These are phyloP conservation scores for Botrytis deweyae DNA, from an alignment of 2,329 filamentous ascomycete species.

Conservation along the genomic window DNA sequence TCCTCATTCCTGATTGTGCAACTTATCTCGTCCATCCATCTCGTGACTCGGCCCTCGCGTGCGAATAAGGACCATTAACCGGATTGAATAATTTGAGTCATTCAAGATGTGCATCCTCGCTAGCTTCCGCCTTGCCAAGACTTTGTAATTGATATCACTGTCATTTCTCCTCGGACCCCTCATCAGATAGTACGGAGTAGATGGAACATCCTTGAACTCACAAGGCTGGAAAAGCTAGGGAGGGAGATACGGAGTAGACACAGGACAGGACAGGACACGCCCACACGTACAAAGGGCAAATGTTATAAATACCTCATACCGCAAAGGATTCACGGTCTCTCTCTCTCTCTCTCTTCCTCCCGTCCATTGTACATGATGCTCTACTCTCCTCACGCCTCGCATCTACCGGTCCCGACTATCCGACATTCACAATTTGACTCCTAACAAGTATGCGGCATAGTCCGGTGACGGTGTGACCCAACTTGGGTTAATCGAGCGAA, in stretches of 20 bases:
- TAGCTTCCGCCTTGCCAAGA: slow-evolving; percentile 10
- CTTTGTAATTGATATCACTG: background rate
- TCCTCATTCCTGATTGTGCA: too few species aligned
- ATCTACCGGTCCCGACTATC: background rate
- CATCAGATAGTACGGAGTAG: background rate
- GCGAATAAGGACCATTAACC: background rate
- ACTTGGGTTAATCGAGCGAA: background rate
- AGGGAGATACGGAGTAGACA: background rate
- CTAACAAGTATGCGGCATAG: background rate
- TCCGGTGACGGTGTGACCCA: background rate
- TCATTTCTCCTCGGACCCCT: slow-evolving; percentile 9
- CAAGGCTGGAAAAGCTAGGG: background rate
- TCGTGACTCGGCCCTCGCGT: background rate
- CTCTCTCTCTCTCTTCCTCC: background rate
- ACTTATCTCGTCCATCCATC: too few species aligned
- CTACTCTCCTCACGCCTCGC: background rate
- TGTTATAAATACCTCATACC: background rate
- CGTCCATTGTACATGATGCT: background rate
- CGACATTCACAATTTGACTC: background rate
- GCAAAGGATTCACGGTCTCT: background rate
- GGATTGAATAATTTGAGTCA: background rate
- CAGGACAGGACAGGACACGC: background rate
- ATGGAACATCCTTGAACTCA: background rate
- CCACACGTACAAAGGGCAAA: background rate
- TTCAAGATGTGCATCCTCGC: background rate